Evolutionary conservation across 305 asterid genomes (phyloP).

Genomic region (Striga hermonthica): DNA sequence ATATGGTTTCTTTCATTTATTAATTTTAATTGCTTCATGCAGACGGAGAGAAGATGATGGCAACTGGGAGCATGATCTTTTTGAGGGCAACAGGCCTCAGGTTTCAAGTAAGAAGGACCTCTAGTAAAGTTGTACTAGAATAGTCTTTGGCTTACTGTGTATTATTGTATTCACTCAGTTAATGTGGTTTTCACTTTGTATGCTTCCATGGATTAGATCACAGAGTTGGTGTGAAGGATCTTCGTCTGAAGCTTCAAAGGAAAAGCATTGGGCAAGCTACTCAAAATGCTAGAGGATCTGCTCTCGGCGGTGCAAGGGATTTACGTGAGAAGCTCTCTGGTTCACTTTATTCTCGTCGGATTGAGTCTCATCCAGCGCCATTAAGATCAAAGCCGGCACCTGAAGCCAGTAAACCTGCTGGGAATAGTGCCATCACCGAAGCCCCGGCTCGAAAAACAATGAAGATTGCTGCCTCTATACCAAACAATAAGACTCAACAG

Average conservation of each 20-base stretch:
- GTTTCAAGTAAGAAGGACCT: slow-evolving; percentile 45
- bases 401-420: slow-evolving; percentile 52
- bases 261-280: slow-evolving; percentile 45
- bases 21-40: slow-evolving; percentile 31
- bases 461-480: slow-evolving; percentile 39
- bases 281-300: slow-evolving; percentile 46
- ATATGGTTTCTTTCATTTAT: slow-evolving; percentile 7
- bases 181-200: slow-evolving; percentile 24
- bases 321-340: slow-evolving; percentile 65
- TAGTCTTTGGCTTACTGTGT: slow-evolving; percentile 26
- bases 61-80: slow-evolving; percentile 70
- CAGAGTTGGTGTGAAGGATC: slow-evolving; percentile 54
- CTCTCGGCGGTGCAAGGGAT: slow-evolving; percentile 57
- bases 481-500: slow-evolving; percentile 53
- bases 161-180: slow-evolving; percentile 23
- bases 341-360: slow-evolving; percentile 41
- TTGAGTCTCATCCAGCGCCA: slow-evolving; percentile 40
- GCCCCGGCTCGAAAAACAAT: slow-evolving; percentile 45
- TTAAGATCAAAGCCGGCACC: slow-evolving; percentile 41
- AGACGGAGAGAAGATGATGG: slow-evolving; percentile 62
- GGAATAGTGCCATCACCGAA: slow-evolving; percentile 51
- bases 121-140: slow-evolving; percentile 15
- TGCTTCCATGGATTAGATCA: slow-evolving; percentile 47
- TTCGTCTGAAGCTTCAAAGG: slow-evolving; percentile 66
- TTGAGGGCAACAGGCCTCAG: slow-evolving; percentile 37